phyloP scores from a whole-genome alignment of 805 yeast genomes.

The Wickerhamomyces ciferrii region DNA sequence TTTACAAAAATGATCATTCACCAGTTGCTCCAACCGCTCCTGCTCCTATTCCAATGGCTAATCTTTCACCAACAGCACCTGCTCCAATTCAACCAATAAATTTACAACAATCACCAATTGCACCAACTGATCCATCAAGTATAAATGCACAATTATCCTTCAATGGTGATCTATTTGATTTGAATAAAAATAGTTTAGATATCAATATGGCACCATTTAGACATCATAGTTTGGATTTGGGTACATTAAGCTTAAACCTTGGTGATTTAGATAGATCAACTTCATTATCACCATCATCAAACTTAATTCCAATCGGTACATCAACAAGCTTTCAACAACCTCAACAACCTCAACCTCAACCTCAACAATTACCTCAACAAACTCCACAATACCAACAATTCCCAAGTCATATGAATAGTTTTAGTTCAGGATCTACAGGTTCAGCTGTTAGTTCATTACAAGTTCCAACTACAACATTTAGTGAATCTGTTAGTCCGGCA shows the following conservation, averaged over 20 bases:
- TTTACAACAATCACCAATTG: background rate
- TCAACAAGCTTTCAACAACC: background rate
- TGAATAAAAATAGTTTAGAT: conserved; percentile 16
- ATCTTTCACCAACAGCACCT: background rate
- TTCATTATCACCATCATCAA: conserved; percentile 6
- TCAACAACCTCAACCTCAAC: background rate
- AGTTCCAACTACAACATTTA: conserved; percentile 1
- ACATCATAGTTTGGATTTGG: conserved; percentile 21
- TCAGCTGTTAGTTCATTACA: background rate
- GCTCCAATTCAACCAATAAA: background rate
- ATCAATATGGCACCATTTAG: conserved; percentile 18
- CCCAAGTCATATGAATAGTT: background rate
- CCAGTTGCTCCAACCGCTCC: conserved; percentile 2
- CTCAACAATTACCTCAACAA: background rate
- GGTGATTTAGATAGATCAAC: conserved; percentile 5
- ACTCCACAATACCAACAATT: background rate
- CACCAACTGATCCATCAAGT: background rate
- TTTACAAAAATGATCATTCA: conserved; percentile 3
- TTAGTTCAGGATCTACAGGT: background rate
- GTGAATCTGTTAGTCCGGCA: conserved; percentile 1
- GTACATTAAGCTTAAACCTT: conserved; percentile 10
- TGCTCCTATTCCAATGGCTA: background rate
- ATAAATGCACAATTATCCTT: background rate
- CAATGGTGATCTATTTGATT: conserved; percentile 2
- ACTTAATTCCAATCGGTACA: background rate